Conservation (phyloP, 345 rosid species). For the Eucalyptus sp. region DNA sequence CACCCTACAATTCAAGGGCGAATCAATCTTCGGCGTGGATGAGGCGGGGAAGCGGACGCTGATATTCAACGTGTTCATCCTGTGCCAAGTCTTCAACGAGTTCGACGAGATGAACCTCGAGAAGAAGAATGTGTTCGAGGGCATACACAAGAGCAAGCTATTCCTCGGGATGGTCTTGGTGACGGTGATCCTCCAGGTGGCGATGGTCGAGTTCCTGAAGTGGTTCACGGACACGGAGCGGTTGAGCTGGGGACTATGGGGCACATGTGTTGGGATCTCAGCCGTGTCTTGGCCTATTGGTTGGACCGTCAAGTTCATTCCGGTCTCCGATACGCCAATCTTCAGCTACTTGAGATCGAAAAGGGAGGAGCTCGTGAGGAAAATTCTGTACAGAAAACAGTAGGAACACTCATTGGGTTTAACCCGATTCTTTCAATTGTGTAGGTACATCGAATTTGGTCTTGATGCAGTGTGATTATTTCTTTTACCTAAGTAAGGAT, state of each 20-base stretch:
- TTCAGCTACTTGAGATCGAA: constrained; percentile 26
- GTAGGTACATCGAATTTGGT: not conserved
- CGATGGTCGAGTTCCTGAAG: constrained; percentile 67
- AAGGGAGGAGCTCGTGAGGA: not conserved
- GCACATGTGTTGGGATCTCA: constrained; percentile 41
- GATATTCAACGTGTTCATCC: constrained; percentile 58
- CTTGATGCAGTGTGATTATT: not conserved
- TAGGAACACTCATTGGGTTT: not conserved
- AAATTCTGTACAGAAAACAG: not conserved
- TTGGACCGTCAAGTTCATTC: constrained; percentile 46
- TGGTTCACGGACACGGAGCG: constrained; percentile 59
- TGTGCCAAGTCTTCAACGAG: constrained; percentile 73
- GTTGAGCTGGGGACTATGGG: constrained; percentile 58
- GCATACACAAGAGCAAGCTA: constrained; percentile 41
- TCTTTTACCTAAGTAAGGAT: not conserved
- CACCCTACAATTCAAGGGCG: constrained; percentile 53
- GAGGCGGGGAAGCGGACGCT: constrained; percentile 43
- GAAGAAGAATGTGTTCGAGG: constrained; percentile 59
- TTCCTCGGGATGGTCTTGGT: constrained; percentile 40
- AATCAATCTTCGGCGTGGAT: constrained; percentile 32
- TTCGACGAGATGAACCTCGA: constrained; percentile 65
- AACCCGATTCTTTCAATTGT: not conserved
- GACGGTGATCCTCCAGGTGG: constrained; percentile 45
- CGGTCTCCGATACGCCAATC: constrained; percentile 39
- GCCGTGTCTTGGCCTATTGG: constrained; percentile 66